These are phyloP conservation scores for Zoysia pacifica DNA, from an alignment of 176 grass and related monocot species.

Conservation along the genomic window DNA sequence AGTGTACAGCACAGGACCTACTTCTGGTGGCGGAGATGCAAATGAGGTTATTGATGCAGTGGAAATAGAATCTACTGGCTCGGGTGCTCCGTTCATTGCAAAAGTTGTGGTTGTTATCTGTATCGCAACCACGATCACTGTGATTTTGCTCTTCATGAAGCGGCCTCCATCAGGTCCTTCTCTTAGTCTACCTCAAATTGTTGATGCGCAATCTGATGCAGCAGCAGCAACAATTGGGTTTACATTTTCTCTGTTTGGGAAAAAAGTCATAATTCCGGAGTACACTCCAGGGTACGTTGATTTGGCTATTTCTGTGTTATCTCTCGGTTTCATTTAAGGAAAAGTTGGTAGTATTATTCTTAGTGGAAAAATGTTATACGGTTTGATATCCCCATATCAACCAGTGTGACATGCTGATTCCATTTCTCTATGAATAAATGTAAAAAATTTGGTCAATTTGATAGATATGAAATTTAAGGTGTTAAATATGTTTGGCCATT, in stretches of 20 bases:
- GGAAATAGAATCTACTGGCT: conserved; percentile 40
- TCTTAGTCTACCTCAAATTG: conserved; percentile 61
- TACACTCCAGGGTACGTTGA: conserved; percentile 70
- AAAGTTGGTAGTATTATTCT: not conserved
- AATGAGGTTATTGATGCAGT: conserved; percentile 48
- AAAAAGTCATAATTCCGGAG: conserved; percentile 72
- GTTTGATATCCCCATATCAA: not conserved
- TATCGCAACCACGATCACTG: conserved; percentile 50
- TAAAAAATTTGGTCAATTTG: conserved; percentile 2
- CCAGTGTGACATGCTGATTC: not conserved
- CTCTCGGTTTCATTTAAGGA: not conserved
- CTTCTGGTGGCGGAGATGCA: conserved; percentile 42
- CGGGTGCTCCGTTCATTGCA: conserved; percentile 50
- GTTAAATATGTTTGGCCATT: not conserved
- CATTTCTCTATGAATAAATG: conserved; percentile 1
- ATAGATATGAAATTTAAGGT: not conserved
- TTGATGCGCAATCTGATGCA: conserved; percentile 56
- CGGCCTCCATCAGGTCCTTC: conserved; percentile 50
- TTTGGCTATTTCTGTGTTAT: conserved; percentile 19
- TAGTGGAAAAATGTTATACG: not conserved
- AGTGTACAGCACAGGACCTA: conserved; percentile 44
- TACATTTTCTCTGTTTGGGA: conserved; percentile 66
- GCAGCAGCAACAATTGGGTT: conserved; percentile 43
- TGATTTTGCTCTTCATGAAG: conserved; percentile 55
- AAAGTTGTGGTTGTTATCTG: conserved; percentile 70